A percentile compares a stretch with the other conserved stretches of the same genome.
Conservation (phyloP, 2,329 filamentous ascomycete genomes). For the Pleomassaria siparia region DNA sequence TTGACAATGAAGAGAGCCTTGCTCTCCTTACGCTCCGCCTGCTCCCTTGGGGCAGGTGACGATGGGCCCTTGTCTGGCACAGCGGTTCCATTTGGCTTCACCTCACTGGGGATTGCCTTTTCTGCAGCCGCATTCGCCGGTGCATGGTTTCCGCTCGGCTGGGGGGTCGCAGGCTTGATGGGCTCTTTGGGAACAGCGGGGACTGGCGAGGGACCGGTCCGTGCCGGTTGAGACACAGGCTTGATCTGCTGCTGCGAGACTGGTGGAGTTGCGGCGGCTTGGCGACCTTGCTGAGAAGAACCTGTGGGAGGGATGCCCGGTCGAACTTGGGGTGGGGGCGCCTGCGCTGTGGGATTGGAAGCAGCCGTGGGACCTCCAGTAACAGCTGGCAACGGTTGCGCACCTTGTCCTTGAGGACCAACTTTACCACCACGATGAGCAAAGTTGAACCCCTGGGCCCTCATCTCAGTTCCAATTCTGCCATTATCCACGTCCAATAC, state of each 20-base stretch:
- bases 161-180: slow-evolving; percentile 54
- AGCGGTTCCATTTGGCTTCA: slow-evolving; percentile 54
- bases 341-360: slow-evolving; percentile 44
- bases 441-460: slow-evolving; percentile 98
- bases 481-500: slow-evolving; percentile 94
- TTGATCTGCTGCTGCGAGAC: slow-evolving; percentile 39
- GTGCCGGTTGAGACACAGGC: slow-evolving; percentile 38
- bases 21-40: slow-evolving; percentile 61
- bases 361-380: slow-evolving; percentile 39
- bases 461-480: slow-evolving; percentile 97
- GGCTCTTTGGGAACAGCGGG: slow-evolving; percentile 46
- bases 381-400: slow-evolving; percentile 40
- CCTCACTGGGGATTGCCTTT: slow-evolving; percentile 45
- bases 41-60: slow-evolving; percentile 52
- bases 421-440: slow-evolving; percentile 86
- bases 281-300: slow-evolving; percentile 38
- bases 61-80: slow-evolving; percentile 42
- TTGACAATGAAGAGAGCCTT: slow-evolving; percentile 90
- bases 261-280: slow-evolving; percentile 38
- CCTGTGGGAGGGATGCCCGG: slow-evolving; percentile 31
- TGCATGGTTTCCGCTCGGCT: slow-evolving; percentile 40
- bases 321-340: slow-evolving; percentile 38
- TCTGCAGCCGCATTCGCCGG: slow-evolving; percentile 40
- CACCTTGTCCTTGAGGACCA: slow-evolving; percentile 40
- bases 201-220: slow-evolving; percentile 46